A percentile compares a stretch with the other conserved stretches of the same genome.
Evolutionary conservation across 2,329 filamentous ascomycete genomes (phyloP).

Genomic region (Trichothecium sympodiale): DNA sequence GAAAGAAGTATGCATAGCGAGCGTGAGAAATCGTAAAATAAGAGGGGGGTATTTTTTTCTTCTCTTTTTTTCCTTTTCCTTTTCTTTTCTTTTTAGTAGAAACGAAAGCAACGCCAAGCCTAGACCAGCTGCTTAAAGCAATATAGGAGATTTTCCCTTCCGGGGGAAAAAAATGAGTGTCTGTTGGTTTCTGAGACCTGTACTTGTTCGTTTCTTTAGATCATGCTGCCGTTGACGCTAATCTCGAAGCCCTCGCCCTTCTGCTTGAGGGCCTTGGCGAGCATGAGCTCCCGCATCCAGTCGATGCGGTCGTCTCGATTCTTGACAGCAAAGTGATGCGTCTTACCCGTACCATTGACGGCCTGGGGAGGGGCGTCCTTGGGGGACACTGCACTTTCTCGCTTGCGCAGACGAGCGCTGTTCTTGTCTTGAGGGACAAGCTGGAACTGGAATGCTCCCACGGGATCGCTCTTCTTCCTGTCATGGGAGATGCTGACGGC

Average conservation of each 20-base stretch:
- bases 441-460: slow-evolving; percentile 73
- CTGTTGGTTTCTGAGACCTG: too few species aligned
- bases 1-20: too few species aligned
- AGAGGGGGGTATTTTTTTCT: too few species aligned
- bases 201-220: slow-evolving; percentile 25
- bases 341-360: slow-evolving; percentile 60
- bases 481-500: slow-evolving; percentile 54
- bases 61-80: too few species aligned
- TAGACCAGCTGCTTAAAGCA: too few species aligned
- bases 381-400: slow-evolving; percentile 34
- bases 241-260: slow-evolving; percentile 77
- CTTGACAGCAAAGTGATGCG: slow-evolving; percentile 88
- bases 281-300: slow-evolving; percentile 93
- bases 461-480: slow-evolving; percentile 42
- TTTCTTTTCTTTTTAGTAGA: too few species aligned
- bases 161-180: too few species aligned
- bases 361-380: slow-evolving; percentile 27
- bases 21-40: too few species aligned
- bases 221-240: slow-evolving; percentile 70
- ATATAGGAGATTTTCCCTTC: too few species aligned
- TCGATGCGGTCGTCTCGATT: slow-evolving; percentile 84
- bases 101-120: too few species aligned
- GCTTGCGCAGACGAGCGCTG: slow-evolving; percentile 40
- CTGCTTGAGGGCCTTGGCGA: slow-evolving; percentile 76
- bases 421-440: slow-evolving; percentile 61